Evolutionary conservation across 2,329 filamentous ascomycete species (phyloP).

Genomic region (Pseudogymnoascus destructans): DNA sequence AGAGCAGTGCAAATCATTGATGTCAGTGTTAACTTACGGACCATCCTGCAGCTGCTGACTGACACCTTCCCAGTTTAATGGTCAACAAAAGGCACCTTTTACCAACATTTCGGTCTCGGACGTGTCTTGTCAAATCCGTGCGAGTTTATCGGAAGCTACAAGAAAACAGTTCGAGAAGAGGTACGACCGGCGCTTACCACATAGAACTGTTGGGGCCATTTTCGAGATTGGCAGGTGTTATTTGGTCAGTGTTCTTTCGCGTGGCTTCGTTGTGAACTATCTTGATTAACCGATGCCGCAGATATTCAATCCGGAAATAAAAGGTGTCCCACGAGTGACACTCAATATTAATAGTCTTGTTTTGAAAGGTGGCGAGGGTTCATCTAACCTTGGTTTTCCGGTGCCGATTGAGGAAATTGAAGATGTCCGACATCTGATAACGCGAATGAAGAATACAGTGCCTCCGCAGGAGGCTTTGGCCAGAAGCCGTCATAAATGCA

Average conservation of each 20-base stretch:
- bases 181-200: slow-evolving; percentile 1
- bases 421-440: neutral
- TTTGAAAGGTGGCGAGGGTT: slow-evolving; percentile 4
- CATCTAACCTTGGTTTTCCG: slow-evolving; percentile 1
- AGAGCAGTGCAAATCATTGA: neutral
- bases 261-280: neutral
- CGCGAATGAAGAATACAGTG: neutral
- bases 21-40: neutral
- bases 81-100: neutral
- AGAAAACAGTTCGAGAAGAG: neutral
- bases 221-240: neutral
- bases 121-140: neutral
- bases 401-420: neutral
- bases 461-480: neutral
- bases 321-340: slow-evolving; percentile 1
- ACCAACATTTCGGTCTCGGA: neutral
- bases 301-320: neutral
- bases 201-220: neutral
- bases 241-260: neutral
- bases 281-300: neutral
- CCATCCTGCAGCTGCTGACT: neutral
- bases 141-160: neutral
- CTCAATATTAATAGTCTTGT: neutral
- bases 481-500: neutral
- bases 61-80: neutral